Evolutionary conservation across 129 eudicot genomes (phyloP).

Genomic region (Lonicera japonica): DNA sequence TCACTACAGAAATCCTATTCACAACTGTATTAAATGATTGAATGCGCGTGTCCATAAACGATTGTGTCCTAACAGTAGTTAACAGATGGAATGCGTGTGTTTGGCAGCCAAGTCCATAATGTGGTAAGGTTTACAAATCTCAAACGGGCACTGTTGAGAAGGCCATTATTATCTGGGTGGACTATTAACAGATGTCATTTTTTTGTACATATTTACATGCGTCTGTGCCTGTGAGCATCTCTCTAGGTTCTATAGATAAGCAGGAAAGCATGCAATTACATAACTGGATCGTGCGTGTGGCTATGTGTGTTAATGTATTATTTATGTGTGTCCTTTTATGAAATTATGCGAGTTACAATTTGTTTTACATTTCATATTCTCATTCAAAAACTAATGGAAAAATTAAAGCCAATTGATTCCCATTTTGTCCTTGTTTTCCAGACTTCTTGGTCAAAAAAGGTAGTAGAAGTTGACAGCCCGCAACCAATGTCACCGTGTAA

Average conservation of each 20-base stretch:
- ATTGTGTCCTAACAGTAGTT: no score
- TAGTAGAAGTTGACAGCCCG: conserved; percentile 57
- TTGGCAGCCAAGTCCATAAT: no score
- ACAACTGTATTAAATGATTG: no score
- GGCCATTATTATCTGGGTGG: no score
- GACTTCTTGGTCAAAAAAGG: conserved; percentile 80
- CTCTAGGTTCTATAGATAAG: background rate
- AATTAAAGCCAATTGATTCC: background rate
- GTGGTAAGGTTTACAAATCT: no score
- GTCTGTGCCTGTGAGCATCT: no score
- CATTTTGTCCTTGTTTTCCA: conserved; percentile 19
- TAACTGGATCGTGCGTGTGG: background rate
- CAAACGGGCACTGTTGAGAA: no score
- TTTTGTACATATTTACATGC: background rate
- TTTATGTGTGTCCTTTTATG: background rate
- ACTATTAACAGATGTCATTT: no score
- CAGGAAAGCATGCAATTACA: background rate
- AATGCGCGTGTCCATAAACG: no score
- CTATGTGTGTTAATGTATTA: background rate
- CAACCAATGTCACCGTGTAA: conserved; percentile 40
- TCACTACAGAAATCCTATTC: no score
- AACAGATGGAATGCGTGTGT: no score
- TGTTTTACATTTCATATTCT: background rate
- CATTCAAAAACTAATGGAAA: background rate
- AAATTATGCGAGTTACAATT: background rate